Percentiles rank a stretch among this genome's conserved stretches.
Evolutionary conservation across 768 basidiomycete genomes (phyloP).

Genomic region (Lactifluus echinatus): DNA sequence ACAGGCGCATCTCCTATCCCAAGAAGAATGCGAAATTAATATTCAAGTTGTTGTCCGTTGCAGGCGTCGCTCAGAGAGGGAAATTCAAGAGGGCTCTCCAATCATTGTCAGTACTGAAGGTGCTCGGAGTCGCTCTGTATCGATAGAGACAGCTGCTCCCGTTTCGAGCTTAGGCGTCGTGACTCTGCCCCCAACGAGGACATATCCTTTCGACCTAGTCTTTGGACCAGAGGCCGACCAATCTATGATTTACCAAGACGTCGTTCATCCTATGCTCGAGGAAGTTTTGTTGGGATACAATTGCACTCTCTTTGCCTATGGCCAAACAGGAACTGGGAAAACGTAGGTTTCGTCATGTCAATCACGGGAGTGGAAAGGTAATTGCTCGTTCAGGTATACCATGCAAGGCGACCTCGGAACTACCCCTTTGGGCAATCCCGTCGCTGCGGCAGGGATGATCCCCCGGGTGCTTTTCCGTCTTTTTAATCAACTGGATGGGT

Average conservation of each 20-base stretch:
- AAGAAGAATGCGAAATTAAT: slow-evolving; percentile 59
- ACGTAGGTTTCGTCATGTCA: slow-evolving; percentile 52
- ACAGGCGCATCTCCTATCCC: slow-evolving; percentile 7
- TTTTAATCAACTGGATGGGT: slow-evolving; percentile 78
- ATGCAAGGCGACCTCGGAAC: slow-evolving; percentile 93
- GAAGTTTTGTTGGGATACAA: slow-evolving; percentile 96
- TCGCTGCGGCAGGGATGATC: slow-evolving; percentile 88
- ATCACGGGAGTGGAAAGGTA: not conserved
- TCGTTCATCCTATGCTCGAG: slow-evolving; percentile 85
- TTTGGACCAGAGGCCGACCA: slow-evolving; percentile 98
- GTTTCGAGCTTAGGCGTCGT: slow-evolving; percentile 64
- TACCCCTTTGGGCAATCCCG: slow-evolving; percentile 82
- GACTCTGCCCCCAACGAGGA: slow-evolving; percentile 66
- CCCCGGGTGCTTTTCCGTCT: slow-evolving; percentile 88
- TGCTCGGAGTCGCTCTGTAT: slow-evolving; percentile 65
- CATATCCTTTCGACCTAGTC: slow-evolving; percentile 91
- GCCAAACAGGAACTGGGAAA: slow-evolving; percentile 97
- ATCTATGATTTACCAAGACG: slow-evolving; percentile 86
- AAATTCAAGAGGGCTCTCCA: slow-evolving; percentile 79
- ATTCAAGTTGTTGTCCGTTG: slow-evolving; percentile 93
- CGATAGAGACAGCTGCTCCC: slow-evolving; percentile 69
- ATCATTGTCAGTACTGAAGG: slow-evolving; percentile 77
- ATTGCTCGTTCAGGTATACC: slow-evolving; percentile 53
- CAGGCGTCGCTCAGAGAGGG: slow-evolving; percentile 75
- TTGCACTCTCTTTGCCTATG: slow-evolving; percentile 95